Evolutionary conservation across 305 asterid genomes (phyloP), one percentile per base, ranked within the genome.

Genomic region (Withania somnifera): DNA sequence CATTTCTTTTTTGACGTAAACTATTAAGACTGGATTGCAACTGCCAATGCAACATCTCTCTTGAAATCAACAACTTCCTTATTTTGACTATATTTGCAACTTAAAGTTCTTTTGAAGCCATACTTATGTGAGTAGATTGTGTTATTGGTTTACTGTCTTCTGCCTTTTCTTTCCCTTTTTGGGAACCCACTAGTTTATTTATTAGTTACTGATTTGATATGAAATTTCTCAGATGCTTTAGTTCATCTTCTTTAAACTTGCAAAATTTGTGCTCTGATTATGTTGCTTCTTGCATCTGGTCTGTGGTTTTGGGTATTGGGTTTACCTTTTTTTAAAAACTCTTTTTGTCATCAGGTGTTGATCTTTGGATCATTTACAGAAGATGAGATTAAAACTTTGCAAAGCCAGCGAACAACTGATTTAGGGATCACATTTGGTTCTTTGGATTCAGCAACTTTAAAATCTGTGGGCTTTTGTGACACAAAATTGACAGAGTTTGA

Each of bases 301-400:
- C 77, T 76, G 51, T 60, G 22, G 19, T 67, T 52, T 32, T 73
- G 34, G 34, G 68, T 85, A 58, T 8, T 26, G 40, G 58, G 60
- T 34, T 51, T 38, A 56, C 81, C 34, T 81, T 9, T 58, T 80
- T 52, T 22, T 56, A 3, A 24, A 50, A 24, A 50, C 28, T 69
- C 42, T 75, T 83, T 30, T 71, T 82, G 83, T 66, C 56, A 28
- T 86, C 90, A 93, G 97, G 90, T 89, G 89, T 76, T 93, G 80
- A 86, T 89, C 81, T 93, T 92, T 88, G 97, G 97, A 82, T 92
- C 97, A 80, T 93, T 93, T 86, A 91, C 97, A 15, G 95, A 92
- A 85, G 97, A 93, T 56, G 97, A 93, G 89, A 82, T 89, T 88
- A 92, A 84, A 88, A 86, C 89, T 84, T 85, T 93, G 87, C 88